Conservation (phyloP, 805 yeast genomes). For the Cyberlindnera meyerae region DNA sequence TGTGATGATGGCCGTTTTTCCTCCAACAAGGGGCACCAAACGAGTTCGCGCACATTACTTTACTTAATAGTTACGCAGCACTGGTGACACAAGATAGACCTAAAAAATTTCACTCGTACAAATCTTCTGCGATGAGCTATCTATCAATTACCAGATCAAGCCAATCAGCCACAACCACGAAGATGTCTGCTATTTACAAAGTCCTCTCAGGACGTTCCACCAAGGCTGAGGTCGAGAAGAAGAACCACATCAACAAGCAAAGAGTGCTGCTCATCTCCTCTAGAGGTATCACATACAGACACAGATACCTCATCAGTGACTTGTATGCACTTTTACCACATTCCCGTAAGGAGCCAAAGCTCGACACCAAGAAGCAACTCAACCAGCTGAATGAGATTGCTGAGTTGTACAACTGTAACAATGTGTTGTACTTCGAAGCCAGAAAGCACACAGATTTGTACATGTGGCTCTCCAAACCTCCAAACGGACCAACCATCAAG, state of each 20-base stretch:
- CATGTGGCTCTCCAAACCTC: constrained; percentile 92
- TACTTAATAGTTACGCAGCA: no score
- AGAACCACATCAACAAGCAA: constrained; percentile 75
- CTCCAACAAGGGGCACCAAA: no score
- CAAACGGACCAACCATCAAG: constrained; percentile 95
- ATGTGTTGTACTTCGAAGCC: constrained; percentile 88
- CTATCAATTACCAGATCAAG: no score
- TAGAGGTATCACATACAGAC: constrained; percentile 92
- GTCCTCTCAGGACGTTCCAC: constrained; percentile 49
- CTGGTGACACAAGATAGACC: no score
- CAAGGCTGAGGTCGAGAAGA: constrained; percentile 33
- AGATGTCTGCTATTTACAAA: constrained; percentile 70
- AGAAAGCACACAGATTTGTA: constrained; percentile 95
- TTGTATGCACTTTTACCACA: constrained; percentile 80
- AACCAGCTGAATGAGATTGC: constrained; percentile 92
- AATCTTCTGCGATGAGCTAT: background rate
- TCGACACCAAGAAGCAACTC: constrained; percentile 87
- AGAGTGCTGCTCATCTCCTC: constrained; percentile 86
- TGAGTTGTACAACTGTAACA: constrained; percentile 95
- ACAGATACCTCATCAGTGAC: constrained; percentile 89
- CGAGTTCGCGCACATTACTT: no score
- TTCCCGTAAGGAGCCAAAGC: constrained; percentile 91
- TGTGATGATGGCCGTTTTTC: no score
- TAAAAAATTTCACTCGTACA: constrained; percentile 10
- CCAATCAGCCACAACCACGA: no score